Base-by-base conservation (phyloP, 345 rosid genomes). In the Dimocarpus longan region DNA sequence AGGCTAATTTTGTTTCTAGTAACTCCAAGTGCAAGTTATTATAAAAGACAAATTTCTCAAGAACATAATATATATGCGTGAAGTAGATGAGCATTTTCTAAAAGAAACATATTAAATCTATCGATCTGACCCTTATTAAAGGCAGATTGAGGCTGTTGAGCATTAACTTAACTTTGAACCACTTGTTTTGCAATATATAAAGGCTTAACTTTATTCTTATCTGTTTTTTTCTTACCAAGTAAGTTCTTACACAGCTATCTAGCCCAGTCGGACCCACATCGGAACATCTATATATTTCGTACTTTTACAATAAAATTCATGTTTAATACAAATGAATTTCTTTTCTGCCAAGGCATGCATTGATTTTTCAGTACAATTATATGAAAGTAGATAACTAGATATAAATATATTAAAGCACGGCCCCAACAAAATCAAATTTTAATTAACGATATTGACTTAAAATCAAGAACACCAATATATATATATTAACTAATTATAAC, bases 111-210 rank as follows among this genome's bases (percentile, higher is more conserved):
- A 22, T 16, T 11, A 32, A 32, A 32, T 32, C 37, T 32, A 32
- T 32, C 37, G 37, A 32, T 0, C 6, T 16, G 8, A 4, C 3
- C 10, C 8, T 48, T 32, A 32, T 9, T 50, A 18, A 68, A 77
- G 70, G 76, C 62, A 66, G 19, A 76, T 12, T 67, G 59, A 48
- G 60, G 28, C n/a, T 48, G 77, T 42, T 56, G 79, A 76, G 70
- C 73, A 57, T 75, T 46, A 74, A 78, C 40, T 75, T 46, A 70
- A 78, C 40, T n/a, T 75, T n/a, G 76, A 75, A 72, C 77, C 77
- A 71, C 77, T 57, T 16, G 12, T 78, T 70, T 50, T 63, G 68
- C 64, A 64, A 64, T 54, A 71, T 44, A 75, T 39, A 57, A 50
- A 71, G 28, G 39, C 66, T 4, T 32, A 65, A 66, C 80, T 75